A percentile compares a stretch with the other conserved stretches of the same genome.
Conservation (phyloP, 176 grass and related monocot genomes). For the Tillandsia fasciculata region DNA sequence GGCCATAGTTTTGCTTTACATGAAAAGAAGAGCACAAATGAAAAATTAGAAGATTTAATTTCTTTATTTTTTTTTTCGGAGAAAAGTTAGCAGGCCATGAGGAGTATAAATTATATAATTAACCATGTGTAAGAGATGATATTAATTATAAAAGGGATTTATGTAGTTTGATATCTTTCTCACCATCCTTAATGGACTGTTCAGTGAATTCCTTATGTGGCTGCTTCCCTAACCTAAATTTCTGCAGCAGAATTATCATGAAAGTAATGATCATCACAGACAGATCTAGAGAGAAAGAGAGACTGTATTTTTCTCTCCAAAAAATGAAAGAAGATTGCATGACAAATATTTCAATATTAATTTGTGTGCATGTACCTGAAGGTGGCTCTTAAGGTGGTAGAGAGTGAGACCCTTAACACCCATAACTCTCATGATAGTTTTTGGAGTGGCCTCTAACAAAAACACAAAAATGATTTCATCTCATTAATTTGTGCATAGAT, state of each 20-base stretch:
- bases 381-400: conserved; percentile 94
- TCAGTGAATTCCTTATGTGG: conserved; percentile 89
- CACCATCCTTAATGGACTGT: conserved; percentile 69
- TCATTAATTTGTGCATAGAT: background rate
- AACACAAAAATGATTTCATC: conserved; percentile 1
- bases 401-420: conserved; percentile 96
- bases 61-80: too few species aligned
- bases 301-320: background rate
- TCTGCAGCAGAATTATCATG: conserved; percentile 36
- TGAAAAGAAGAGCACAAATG: too few species aligned
- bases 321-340: background rate
- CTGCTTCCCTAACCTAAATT: conserved; percentile 97
- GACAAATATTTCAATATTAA: background rate
- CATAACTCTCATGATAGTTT: conserved; percentile 99
- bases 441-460: conserved; percentile 76
- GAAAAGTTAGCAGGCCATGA: too few species aligned
- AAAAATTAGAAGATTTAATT: too few species aligned
- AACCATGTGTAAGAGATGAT: background rate
- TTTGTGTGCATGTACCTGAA: conserved; percentile 50
- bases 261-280: conserved; percentile 10
- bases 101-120: too few species aligned
- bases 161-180: background rate
- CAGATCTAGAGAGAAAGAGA: background rate
- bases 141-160: background rate
- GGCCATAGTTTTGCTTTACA: too few species aligned